Conservation (phyloP, 192 early-diverging fungal genomes). For the Coemansia sp. region DNA sequence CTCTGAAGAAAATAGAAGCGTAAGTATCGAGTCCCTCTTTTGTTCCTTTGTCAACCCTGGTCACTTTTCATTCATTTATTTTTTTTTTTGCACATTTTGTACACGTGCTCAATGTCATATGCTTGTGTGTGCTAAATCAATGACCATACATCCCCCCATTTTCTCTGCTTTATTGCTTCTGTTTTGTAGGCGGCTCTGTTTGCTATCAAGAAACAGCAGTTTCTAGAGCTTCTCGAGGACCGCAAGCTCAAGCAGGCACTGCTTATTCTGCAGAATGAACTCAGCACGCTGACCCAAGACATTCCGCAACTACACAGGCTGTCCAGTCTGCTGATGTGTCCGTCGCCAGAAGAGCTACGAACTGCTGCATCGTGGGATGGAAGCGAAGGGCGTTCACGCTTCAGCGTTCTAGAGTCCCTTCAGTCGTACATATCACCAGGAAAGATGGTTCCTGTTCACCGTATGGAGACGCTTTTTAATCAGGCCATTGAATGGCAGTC, state of each 20-base stretch:
- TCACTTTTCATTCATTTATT: constrained; percentile 1
- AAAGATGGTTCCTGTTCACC: constrained; percentile 82
- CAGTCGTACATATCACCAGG: constrained; percentile 73
- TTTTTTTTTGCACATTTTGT: neutral
- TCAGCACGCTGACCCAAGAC: constrained; percentile 71
- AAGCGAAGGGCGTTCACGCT: constrained; percentile 54
- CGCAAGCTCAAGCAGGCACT: constrained; percentile 71
- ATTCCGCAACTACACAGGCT: constrained; percentile 71
- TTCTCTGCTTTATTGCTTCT: neutral
- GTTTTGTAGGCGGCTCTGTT: constrained; percentile 57
- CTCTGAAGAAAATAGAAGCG: constrained; percentile 16
- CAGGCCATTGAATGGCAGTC: constrained; percentile 78
- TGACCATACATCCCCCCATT: neutral
- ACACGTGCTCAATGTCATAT: constrained; percentile 1
- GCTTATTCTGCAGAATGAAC: constrained; percentile 74
- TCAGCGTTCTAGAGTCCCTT: constrained; percentile 34
- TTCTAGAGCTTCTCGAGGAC: constrained; percentile 79
- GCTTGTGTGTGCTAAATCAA: neutral
- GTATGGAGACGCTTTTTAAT: constrained; percentile 80
- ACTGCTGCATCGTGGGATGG: constrained; percentile 80
- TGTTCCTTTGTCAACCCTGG: neutral
- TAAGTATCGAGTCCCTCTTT: constrained; percentile 8
- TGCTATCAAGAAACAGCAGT: constrained; percentile 86
- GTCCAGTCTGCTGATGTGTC: constrained; percentile 51
- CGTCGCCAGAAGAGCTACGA: constrained; percentile 62